Evolutionary conservation across 2,329 filamentous ascomycete genomes (phyloP), one percentile per base, ranked within the genome.

Genomic region (Sphaerostilbella broomeana): DNA sequence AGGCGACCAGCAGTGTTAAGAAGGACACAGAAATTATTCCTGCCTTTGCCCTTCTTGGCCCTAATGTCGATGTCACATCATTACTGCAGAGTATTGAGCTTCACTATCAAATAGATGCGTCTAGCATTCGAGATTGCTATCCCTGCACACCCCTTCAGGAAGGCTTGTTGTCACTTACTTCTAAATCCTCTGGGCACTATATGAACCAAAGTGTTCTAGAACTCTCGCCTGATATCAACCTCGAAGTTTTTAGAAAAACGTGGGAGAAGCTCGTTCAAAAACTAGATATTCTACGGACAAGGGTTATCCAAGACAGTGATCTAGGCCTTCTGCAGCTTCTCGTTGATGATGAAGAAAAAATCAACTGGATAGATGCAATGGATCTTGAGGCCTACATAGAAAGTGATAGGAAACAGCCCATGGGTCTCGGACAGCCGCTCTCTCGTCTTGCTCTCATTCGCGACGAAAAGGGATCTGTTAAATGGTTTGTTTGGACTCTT

Each of bases 291-390:
- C 52, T 72, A 9, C 60, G 70, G 3, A 68, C 69, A 0, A 60
- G 68, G 25, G 66, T 74, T 32, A 57, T 71, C 0, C 66, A 71
- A 13, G 55, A 65, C 4, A n/a, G n/a, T n/a, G 51, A 60, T 1
- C 50, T 52, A 1, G 67, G 68, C 5, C 52, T 70, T 0, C 48
- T 68, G 35, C 69, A 72, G 43, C 62, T 68, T 0, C 63, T 72
- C 6, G 42, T 69, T 19, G n/a, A n/a, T n/a, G n/a, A n/a, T n/a
- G 57, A 58, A 13, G 56, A 62, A 17, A 50, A 50, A 9, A 59
- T 66, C 16, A 2, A 28, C n/a, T 40, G 37, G 37, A 34, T 6
- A 12, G 21, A 40, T 18, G 35, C 4, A 10, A 9, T 7, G 16
- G 21, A 37, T 19, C 13, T 37, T 12, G 8, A 37, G n/a, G 17